Percentiles rank a stretch among this genome's conserved stretches.
Conservation (phyloP, 306 rosid species). For the Casuarina glauca region DNA sequence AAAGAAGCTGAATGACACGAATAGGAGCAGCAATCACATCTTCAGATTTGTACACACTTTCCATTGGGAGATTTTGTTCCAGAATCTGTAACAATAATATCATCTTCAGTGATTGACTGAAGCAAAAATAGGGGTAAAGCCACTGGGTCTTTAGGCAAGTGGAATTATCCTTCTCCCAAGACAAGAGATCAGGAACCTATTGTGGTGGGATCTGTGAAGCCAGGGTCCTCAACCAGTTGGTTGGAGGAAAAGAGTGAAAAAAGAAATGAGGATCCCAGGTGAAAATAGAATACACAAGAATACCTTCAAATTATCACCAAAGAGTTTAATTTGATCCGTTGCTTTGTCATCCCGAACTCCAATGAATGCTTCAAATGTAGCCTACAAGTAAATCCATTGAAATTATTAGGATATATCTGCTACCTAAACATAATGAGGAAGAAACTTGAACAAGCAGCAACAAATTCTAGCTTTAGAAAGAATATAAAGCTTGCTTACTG, state of each 20-base stretch:
- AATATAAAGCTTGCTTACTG: not conserved
- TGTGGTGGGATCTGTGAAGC: not conserved
- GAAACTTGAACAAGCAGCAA: not conserved
- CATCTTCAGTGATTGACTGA: conserved; percentile 17
- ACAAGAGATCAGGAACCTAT: not conserved
- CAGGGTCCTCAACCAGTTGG: not conserved
- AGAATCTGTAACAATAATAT: conserved; percentile 52
- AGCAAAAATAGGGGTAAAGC: not conserved
- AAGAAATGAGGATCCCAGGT: conserved; percentile 1
- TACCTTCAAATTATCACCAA: conserved; percentile 92
- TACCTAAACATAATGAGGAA: not conserved
- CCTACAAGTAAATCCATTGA: conserved; percentile 49
- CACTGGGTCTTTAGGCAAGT: conserved; percentile 1
- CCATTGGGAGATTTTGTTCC: conserved; percentile 96
- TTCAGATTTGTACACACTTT: conserved; percentile 71
- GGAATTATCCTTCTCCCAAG: not conserved
- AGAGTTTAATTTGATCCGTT: conserved; percentile 81
- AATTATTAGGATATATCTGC: conserved; percentile 20
- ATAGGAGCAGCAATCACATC: conserved; percentile 89
- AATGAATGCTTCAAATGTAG: conserved; percentile 90
- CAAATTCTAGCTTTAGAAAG: not conserved
- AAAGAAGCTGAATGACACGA: conserved; percentile 84
- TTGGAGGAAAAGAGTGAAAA: not conserved
- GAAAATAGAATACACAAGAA: conserved; percentile 19
- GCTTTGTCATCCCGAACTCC: conserved; percentile 90